phyloP scores from a whole-genome alignment of 2,329 filamentous ascomycete species.

The Botrytis paeoniae region DNA sequence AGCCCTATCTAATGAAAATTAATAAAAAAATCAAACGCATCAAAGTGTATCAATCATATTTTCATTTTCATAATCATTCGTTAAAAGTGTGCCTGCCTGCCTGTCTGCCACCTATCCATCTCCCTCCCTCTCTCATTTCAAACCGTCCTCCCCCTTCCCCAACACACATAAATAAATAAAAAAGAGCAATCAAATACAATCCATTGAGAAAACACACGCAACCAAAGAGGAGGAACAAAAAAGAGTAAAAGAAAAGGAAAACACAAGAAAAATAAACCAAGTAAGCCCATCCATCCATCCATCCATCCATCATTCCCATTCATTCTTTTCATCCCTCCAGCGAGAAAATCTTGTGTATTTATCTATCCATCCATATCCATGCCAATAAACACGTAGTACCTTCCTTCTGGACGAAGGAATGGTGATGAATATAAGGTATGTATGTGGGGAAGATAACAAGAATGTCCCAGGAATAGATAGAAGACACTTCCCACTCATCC shows the following conservation, averaged over 20 bases:
- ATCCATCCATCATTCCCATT: neutral
- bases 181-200: neutral
- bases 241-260: neutral
- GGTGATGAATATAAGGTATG: neutral
- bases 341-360: neutral
- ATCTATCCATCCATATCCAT: neutral
- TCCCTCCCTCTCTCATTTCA: neutral
- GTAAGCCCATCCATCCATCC: neutral
- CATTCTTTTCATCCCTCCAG: neutral
- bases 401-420: neutral
- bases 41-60: slow-evolving; percentile 4
- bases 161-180: neutral
- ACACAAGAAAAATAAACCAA: neutral
- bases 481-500: neutral
- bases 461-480: neutral
- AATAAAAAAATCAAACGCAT: neutral
- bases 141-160: neutral
- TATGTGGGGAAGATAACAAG: neutral
- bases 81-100: neutral
- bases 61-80: slow-evolving; percentile 1
- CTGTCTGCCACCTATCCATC: neutral
- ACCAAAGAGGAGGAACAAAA: neutral
- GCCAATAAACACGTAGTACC: neutral
- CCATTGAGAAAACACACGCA: neutral
- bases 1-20: neutral